Percentiles rank a stretch among this genome's conserved stretches.
These are phyloP conservation scores for Leccinum insigne DNA, from an alignment of 1,284 basidiomycete species.

Conservation along the genomic window DNA sequence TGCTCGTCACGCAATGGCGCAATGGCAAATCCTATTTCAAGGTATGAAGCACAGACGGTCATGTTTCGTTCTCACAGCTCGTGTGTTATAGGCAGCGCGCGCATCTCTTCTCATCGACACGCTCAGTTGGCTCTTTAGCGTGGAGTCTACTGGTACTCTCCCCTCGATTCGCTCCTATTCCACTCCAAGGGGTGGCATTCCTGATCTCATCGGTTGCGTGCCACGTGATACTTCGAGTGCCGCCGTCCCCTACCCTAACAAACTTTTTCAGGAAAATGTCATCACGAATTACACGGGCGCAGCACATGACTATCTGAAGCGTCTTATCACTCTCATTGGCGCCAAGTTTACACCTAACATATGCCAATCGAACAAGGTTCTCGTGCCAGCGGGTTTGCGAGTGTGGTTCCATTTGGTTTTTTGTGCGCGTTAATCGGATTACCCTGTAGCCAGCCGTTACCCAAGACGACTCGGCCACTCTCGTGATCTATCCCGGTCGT, in stretches of 20 bases:
- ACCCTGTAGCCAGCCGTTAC: constrained; percentile 21
- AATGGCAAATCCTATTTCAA: constrained; percentile 68
- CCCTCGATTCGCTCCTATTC: constrained; percentile 51
- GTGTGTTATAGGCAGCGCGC: constrained; percentile 19
- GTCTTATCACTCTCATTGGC: constrained; percentile 75
- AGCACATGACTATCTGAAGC: constrained; percentile 71
- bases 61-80: background rate
- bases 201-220: constrained; percentile 47
- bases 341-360: constrained; percentile 82
- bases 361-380: constrained; percentile 70
- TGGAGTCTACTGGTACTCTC: constrained; percentile 62
- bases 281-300: constrained; percentile 89
- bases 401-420: constrained; percentile 19
- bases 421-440: background rate
- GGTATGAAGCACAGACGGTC: constrained; percentile 37
- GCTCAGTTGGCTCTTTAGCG: constrained; percentile 80
- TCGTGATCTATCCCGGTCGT: constrained; percentile 85
- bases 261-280: constrained; percentile 59
- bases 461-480: constrained; percentile 59
- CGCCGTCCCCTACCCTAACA: background rate
- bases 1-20: constrained; percentile 69
- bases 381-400: constrained; percentile 77
- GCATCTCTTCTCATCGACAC: constrained; percentile 65
- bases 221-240: constrained; percentile 16
- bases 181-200: constrained; percentile 40